Percentiles rank a stretch among this genome's conserved stretches.
Evolutionary conservation across 306 rosid genomes (phyloP).

Genomic region (Ormosia semicastrata): DNA sequence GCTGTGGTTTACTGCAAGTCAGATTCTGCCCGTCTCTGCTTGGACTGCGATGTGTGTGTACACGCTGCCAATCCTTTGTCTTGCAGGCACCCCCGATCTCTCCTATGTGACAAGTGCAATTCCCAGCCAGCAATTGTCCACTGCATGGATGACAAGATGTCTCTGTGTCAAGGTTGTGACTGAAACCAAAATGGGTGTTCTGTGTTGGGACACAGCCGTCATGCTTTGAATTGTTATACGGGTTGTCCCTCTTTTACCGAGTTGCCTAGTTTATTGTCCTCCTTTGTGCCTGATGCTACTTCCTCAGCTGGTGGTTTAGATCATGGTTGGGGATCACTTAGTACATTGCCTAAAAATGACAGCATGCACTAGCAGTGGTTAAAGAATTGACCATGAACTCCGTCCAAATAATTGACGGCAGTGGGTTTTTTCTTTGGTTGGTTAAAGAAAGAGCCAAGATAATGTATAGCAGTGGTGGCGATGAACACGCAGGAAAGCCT

Average conservation of each 20-base stretch:
- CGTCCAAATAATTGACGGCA: too few relatives aligned
- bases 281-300: slow-evolving; percentile 32
- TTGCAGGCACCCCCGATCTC: slow-evolving; percentile 46
- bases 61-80: slow-evolving; percentile 57
- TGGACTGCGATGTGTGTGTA: slow-evolving; percentile 46
- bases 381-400: too few relatives aligned
- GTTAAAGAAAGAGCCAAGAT: too few relatives aligned
- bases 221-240: slow-evolving; percentile 25
- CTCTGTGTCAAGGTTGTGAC: slow-evolving; percentile 47
- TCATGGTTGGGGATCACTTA: slow-evolving; percentile 26
- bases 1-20: slow-evolving; percentile 56
- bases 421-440: too few relatives aligned
- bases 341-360: slow-evolving; percentile 17
- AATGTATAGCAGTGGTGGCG: too few relatives aligned
- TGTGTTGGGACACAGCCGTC: slow-evolving; percentile 28
- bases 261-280: slow-evolving; percentile 40
- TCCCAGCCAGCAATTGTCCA: slow-evolving; percentile 46
- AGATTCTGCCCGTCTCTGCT: slow-evolving; percentile 55
- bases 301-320: slow-evolving; percentile 14
- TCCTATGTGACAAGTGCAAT: slow-evolving; percentile 53
- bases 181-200: slow-evolving; percentile 33
- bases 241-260: slow-evolving; percentile 48
- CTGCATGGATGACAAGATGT: slow-evolving; percentile 44
- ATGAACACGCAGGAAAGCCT: too few relatives aligned
- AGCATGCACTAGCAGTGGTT: slow-evolving; percentile 18